Evolutionary conservation across 2,329 filamentous ascomycete genomes (phyloP).

Genomic region (Didymella segeticola): DNA sequence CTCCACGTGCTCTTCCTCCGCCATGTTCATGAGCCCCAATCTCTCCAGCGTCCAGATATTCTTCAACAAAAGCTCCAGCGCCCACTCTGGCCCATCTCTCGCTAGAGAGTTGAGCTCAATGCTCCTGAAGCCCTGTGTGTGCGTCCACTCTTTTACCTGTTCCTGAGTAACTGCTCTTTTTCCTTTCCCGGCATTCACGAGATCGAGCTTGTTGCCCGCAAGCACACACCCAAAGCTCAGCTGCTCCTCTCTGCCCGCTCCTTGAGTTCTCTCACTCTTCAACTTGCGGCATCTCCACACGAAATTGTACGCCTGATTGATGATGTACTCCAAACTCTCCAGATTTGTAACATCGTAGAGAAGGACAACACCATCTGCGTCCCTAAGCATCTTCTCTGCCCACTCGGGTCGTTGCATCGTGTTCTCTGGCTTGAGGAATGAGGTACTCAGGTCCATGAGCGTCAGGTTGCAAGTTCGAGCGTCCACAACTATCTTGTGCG

Average conservation of each 20-base stretch:
- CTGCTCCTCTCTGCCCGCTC: not conserved
- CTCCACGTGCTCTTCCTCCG: not conserved
- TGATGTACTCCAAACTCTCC: conserved; percentile 32
- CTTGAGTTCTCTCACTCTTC: not conserved
- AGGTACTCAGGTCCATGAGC: conserved; percentile 32
- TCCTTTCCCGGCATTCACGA: conserved; percentile 8
- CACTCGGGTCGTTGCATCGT: not conserved
- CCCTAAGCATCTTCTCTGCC: conserved; percentile 14
- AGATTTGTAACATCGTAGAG: conserved; percentile 38
- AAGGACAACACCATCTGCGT: conserved; percentile 34
- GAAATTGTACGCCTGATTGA: conserved; percentile 24
- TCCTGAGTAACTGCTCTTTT: conserved; percentile 23
- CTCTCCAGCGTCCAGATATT: conserved; percentile 21
- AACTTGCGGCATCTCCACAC: conserved; percentile 18
- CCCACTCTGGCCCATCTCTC: conserved; percentile 17
- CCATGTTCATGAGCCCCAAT: not conserved
- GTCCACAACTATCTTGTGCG: conserved; percentile 19
- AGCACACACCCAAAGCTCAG: conserved; percentile 37
- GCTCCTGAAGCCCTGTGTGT: conserved; percentile 27
- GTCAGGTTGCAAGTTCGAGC: conserved; percentile 11
- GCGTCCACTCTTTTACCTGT: conserved; percentile 33
- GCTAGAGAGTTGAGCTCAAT: conserved; percentile 28
- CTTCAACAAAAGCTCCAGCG: conserved; percentile 24
- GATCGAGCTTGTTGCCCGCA: conserved; percentile 37
- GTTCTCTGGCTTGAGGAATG: conserved; percentile 16